These are phyloP conservation scores for Alternaria arborescens DNA, from an alignment of 2,329 filamentous ascomycete genomes.

Conservation along the genomic window DNA sequence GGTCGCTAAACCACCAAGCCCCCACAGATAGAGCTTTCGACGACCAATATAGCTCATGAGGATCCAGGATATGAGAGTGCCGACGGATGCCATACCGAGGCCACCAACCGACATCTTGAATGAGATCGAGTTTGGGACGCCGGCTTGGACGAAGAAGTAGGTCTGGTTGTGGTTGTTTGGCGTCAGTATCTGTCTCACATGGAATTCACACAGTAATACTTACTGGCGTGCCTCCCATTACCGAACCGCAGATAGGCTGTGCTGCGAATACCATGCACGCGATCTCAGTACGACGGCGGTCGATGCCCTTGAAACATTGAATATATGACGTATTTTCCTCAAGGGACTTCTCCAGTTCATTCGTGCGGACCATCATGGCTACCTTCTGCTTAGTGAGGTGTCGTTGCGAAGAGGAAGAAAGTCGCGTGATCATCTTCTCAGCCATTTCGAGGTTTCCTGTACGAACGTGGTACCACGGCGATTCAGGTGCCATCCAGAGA, in stretches of 20 bases:
- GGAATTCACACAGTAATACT: background rate
- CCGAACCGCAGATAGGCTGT: slow-evolving; percentile 44
- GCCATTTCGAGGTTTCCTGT: slow-evolving; percentile 65
- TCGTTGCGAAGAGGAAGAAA: slow-evolving; percentile 5
- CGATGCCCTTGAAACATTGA: slow-evolving; percentile 81
- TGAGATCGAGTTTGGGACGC: slow-evolving; percentile 48
- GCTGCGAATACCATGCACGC: slow-evolving; percentile 60
- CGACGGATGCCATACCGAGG: slow-evolving; percentile 63
- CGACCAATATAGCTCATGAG: slow-evolving; percentile 80
- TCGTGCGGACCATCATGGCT: slow-evolving; percentile 85
- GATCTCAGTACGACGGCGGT: slow-evolving; percentile 72
- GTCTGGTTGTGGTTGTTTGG: slow-evolving; percentile 26
- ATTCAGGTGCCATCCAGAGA: slow-evolving; percentile 22
- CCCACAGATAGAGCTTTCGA: slow-evolving; percentile 75
- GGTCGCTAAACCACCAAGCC: slow-evolving; percentile 67
- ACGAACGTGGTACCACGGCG: slow-evolving; percentile 75
- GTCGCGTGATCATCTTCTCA: slow-evolving; percentile 65
- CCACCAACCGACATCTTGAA: slow-evolving; percentile 60
- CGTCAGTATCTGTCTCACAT: background rate
- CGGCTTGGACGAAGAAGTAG: slow-evolving; percentile 56
- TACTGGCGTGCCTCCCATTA: slow-evolving; percentile 25
- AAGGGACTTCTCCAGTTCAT: slow-evolving; percentile 75
- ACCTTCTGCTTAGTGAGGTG: slow-evolving; percentile 59
- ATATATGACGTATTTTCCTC: slow-evolving; percentile 71
- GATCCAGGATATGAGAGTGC: slow-evolving; percentile 77